Evolutionary conservation across 192 early-diverging fungal species (phyloP).

Genomic region (Mortierella hygrophila): DNA sequence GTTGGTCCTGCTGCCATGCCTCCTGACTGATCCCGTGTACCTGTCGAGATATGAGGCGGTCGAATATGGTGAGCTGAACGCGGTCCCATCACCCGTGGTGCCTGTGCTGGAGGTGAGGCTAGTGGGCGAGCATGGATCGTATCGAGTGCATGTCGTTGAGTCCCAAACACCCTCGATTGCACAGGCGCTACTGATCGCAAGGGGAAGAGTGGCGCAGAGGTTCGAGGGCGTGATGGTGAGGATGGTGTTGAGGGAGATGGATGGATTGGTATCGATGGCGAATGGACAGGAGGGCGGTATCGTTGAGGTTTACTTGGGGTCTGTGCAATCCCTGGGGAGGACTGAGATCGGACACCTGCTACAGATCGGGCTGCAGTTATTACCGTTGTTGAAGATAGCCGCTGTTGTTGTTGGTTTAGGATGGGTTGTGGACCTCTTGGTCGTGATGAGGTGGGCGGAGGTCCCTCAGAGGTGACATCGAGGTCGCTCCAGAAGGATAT

Average conservation of each 20-base stretch:
- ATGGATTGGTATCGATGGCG: background rate
- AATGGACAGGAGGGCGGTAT: background rate
- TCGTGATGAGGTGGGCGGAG: background rate
- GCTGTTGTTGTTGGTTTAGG: background rate
- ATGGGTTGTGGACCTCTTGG: background rate
- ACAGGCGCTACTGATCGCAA: constrained; percentile 44
- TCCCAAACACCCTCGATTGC: constrained; percentile 42
- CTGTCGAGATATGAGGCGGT: background rate
- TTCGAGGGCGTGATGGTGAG: background rate
- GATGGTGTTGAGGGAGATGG: background rate
- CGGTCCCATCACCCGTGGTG: background rate
- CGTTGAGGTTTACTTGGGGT: background rate
- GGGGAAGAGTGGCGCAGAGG: constrained; percentile 26
- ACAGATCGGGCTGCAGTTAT: background rate
- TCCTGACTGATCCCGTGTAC: background rate
- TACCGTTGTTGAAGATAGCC: background rate
- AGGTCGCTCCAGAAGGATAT: constrained; percentile 51
- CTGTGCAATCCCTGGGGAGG: background rate
- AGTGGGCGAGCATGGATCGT: constrained; percentile 17
- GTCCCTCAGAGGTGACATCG: background rate
- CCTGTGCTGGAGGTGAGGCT: constrained; percentile 6
- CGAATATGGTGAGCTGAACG: constrained; percentile 11
- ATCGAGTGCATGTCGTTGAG: constrained; percentile 40
- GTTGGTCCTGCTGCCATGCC: background rate
- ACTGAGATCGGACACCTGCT: background rate